These are phyloP conservation scores for Tulasnella sp. DNA, from an alignment of 768 basidiomycete genomes.

Conservation along the genomic window DNA sequence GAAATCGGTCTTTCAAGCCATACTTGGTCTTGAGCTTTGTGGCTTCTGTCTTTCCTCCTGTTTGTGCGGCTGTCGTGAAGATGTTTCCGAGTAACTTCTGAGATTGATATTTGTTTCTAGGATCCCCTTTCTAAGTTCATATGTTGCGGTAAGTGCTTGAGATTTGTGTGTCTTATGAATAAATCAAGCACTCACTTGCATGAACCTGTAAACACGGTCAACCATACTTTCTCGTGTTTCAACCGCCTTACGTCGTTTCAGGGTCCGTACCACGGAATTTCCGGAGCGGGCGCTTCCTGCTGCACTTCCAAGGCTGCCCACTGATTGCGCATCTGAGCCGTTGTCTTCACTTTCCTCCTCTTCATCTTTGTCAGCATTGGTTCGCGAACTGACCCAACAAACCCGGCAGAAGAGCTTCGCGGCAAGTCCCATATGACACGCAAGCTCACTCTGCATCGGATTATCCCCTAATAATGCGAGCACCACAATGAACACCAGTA, in stretches of 20 bases:
- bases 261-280: background rate
- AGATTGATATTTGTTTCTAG: background rate
- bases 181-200: background rate
- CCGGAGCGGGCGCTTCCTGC: background rate
- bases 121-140: background rate
- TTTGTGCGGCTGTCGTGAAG: background rate
- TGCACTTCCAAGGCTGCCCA: background rate
- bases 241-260: background rate
- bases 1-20: background rate
- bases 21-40: background rate
- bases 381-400: constrained; percentile 27
- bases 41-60: background rate
- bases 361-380: background rate
- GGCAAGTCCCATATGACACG: constrained; percentile 32
- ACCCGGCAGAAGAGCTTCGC: constrained; percentile 32
- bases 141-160: background rate
- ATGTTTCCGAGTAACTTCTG: background rate
- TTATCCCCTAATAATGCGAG: constrained; percentile 34
- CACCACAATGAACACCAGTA: constrained; percentile 25
- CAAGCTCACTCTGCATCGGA: constrained; percentile 35
- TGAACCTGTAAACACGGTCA: background rate
- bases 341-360: background rate
- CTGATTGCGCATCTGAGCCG: background rate
- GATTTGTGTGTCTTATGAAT: background rate
- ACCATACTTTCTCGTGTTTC: background rate